Base-by-base conservation (phyloP, 2,329 filamentous ascomycete genomes). In the Myotisia sp. region DNA sequence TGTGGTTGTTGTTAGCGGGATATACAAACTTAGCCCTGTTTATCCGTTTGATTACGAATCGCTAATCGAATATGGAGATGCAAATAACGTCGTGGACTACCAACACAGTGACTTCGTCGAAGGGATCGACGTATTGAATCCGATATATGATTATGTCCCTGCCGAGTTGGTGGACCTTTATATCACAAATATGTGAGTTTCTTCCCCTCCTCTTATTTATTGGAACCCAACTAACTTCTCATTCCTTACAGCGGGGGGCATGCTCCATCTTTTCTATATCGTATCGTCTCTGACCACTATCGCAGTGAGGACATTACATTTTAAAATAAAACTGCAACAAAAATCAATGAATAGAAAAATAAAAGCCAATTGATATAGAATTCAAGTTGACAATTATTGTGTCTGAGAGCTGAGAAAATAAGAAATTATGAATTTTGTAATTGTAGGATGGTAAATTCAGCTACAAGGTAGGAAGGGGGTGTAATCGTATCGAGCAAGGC, bases 11-110 rank as follows among this genome's bases (percentile, higher is more conserved):
- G 71, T 98, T 27, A 81, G 79, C 34, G 87, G 85, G 20, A 78
- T 95, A 13, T 95, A 94, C 65, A 92, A 92, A 59, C 71, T 98
- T 36, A 92, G 83, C 46, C 86, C 90, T 0, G 76, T 92, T 39
- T 87, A 85, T 48, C 80, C 85, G 1, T 86, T 85, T 48, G 76
- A 90, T 48, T 76, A 80, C 34, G 79, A 84, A 43, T 74, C 76
- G 3, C 63, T 92, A 40, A 80, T 93, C 38, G 87, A 94, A 59
- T 84, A 84, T 61, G 87, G 84, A 10, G 76, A 86, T 52, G 74
- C 85, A 1, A 76, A 78, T 35, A 78, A 71, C 44, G 77, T 84
- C 37, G 72, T 90, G 27, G 70, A 67, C 24, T 93, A 83, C 51
- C 72, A 81, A 13, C 79, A 94, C 42, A 85, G 83, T 4, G 68